A percentile compares a stretch with the other conserved stretches of the same genome.
Evolutionary conservation across 805 yeast genomes (phyloP).

Genomic region (Alloascoidea hylecoeti): DNA sequence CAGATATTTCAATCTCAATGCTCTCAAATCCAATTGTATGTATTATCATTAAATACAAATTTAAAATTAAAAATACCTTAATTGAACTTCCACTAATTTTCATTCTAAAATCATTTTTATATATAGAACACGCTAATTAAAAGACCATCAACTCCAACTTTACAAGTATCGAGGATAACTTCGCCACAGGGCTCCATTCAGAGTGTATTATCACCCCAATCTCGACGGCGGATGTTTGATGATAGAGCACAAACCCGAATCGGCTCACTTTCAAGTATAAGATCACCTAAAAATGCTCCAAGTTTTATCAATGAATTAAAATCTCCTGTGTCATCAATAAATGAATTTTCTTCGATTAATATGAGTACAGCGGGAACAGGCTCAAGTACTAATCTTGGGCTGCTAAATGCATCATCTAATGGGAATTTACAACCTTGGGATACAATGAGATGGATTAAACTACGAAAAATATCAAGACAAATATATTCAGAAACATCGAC

Average conservation of each 20-base stretch:
- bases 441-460: constrained; percentile 22
- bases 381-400: neutral
- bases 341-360: neutral
- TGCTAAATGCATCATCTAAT: too few relatives aligned
- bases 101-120: too few relatives aligned
- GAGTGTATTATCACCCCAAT: too few relatives aligned
- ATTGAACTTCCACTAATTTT: too few relatives aligned
- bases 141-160: too few relatives aligned
- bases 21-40: too few relatives aligned
- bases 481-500: constrained; percentile 19
- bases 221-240: neutral
- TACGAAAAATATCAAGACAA: constrained; percentile 23
- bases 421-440: constrained; percentile 7
- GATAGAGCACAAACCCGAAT: neutral
- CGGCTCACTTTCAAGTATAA: neutral
- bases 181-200: too few relatives aligned
- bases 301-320: neutral
- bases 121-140: too few relatives aligned
- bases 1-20: too few relatives aligned
- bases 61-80: too few relatives aligned
- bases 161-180: too few relatives aligned
- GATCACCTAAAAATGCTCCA: neutral
- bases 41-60: too few relatives aligned
- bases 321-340: neutral
- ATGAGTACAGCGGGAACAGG: neutral